Evolutionary conservation across 805 yeast species (phyloP).

Genomic region (Komagataella pastoris): DNA sequence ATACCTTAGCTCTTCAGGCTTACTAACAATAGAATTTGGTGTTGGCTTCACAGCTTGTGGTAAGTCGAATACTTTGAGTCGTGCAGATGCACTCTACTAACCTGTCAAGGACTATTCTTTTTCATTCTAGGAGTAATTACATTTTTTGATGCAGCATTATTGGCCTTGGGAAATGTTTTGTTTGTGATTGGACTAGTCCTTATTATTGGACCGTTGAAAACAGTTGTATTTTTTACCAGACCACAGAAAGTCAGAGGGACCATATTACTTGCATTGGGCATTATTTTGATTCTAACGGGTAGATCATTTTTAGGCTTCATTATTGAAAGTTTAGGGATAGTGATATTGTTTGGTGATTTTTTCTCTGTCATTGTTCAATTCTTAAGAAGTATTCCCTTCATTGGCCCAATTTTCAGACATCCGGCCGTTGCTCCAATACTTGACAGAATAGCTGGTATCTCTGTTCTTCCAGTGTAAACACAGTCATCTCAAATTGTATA

Average conservation of each 20-base stretch:
- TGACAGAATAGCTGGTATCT: constrained; percentile 52
- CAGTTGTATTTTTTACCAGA: constrained; percentile 71
- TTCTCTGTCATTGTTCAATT: constrained; percentile 82
- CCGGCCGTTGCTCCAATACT: constrained; percentile 72
- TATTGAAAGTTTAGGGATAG: constrained; percentile 78
- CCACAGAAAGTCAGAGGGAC: constrained; percentile 84
- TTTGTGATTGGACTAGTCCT: constrained; percentile 73
- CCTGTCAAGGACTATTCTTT: constrained; percentile 39
- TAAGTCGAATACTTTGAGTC: constrained; percentile 7
- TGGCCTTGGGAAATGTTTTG: constrained; percentile 79
- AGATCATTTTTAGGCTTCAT: constrained; percentile 77
- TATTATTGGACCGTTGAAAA: constrained; percentile 80
- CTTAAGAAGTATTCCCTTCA: constrained; percentile 69
- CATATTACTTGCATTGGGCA: constrained; percentile 64
- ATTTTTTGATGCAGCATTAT: constrained; percentile 76
- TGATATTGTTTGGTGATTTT: constrained; percentile 82
- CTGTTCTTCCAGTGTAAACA: constrained; percentile 47
- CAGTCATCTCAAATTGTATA: neutral
- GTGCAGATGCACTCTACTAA: neutral
- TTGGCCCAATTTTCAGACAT: constrained; percentile 74
- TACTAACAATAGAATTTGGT: constrained; percentile 51
- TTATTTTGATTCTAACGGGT: constrained; percentile 58
- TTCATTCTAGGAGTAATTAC: constrained; percentile 74
- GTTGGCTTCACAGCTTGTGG: constrained; percentile 87
- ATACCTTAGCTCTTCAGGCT: neutral